These are phyloP conservation scores for Paraurostyla sp. DNA, from an alignment of 73 alveolate genomes.

Conservation along the genomic window DNA sequence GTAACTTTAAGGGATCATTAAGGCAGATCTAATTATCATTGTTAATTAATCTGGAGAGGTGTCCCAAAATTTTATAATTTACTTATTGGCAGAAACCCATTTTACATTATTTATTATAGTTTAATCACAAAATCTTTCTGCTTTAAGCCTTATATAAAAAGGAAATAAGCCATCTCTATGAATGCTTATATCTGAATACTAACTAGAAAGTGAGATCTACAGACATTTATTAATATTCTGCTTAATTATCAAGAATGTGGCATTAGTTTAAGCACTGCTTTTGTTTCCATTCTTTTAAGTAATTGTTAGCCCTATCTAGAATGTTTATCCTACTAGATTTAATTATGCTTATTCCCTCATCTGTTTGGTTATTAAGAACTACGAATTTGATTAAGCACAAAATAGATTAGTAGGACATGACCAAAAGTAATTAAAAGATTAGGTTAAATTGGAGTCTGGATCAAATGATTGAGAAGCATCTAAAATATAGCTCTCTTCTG, in stretches of 20 bases:
- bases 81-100: neutral
- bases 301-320: neutral
- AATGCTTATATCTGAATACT: neutral
- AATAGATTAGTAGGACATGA: neutral
- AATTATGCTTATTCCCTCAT: neutral
- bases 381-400: neutral
- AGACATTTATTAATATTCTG: neutral
- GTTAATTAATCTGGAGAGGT: neutral
- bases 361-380: neutral
- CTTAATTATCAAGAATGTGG: neutral
- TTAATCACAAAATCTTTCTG: neutral
- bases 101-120: neutral
- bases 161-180: conserved; percentile 4
- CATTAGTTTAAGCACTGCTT: neutral
- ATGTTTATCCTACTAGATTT: neutral
- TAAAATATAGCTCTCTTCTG: neutral
- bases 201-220: neutral
- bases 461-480: conserved; percentile 1
- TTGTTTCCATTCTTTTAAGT: neutral
- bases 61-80: neutral
- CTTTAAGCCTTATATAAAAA: neutral
- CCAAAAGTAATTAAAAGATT: neutral
- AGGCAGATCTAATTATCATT: neutral
- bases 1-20: no score
- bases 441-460: conserved; percentile 1